Base-by-base conservation (phyloP, 192 early-diverging fungal genomes). In the Coemansia sp. region DNA sequence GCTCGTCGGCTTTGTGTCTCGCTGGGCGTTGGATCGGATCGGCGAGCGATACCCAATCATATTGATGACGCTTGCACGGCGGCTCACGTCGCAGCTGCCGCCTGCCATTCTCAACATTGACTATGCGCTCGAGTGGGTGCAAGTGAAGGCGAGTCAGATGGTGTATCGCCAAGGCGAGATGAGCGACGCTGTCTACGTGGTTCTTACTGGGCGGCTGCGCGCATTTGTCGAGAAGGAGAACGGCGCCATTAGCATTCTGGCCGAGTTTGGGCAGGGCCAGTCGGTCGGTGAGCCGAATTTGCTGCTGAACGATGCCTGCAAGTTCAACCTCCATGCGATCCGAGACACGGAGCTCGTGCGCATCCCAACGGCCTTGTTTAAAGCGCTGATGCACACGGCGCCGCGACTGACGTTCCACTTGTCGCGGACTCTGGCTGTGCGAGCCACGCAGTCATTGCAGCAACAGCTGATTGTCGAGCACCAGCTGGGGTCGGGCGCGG, bases 281-380 rank as follows among this genome's bases (percentile, higher is more conserved):
- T 94, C 92, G 29, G 89, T 99, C 1, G 98, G 98, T 51, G 98
- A 99, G 76, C 81, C 95, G 21, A 95, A 96, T 68, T 91, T 98
- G 11, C 77, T 99, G 41, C 91, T 87, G 71, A 86, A 80, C 31
- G 79, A 85, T 12, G 86, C 88, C 3, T 89, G 92, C 48, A 87
- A 87, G 19, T 90, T 90, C 21, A 99, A 95, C 5, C 84, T 98
- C 27, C 97, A 99, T 68, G 98, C 98, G 2, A 99, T 99, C 68
- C 91, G 98, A 45, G 98, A 98, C 73, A 90, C 94, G 0, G 97
- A 99, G 80, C 86, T 98, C 25, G 95, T 95, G 21, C 88, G 96
- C 12, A 92, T 99, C 83, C 98, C 98, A 5, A 94, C 93, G 53
- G 94, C 95, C 0, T 84, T 99, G 46, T 97, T 99, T 76, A 91